These are phyloP conservation scores for Lactifluus subvellereus DNA, from an alignment of 768 basidiomycete species.

Conservation along the genomic window DNA sequence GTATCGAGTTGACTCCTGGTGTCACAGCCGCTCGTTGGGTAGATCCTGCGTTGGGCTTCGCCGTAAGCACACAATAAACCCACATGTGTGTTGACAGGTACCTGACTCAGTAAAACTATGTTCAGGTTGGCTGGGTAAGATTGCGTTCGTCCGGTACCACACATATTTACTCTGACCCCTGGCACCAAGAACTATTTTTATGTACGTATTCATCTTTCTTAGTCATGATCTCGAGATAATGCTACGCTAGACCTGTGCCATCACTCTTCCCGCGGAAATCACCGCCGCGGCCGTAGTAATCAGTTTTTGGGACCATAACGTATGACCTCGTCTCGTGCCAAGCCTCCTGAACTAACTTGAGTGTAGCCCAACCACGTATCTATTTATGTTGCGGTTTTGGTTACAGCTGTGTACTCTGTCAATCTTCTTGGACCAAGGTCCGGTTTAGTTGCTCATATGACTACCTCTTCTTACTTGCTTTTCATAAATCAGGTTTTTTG, in stretches of 20 bases:
- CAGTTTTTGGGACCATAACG: slow-evolving; percentile 22
- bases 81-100: neutral
- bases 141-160: neutral
- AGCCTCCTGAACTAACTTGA: neutral
- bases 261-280: slow-evolving; percentile 22
- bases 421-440: slow-evolving; percentile 19
- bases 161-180: neutral
- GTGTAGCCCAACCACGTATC: slow-evolving; percentile 11
- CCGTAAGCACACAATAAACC: slow-evolving; percentile 22
- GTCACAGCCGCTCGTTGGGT: slow-evolving; percentile 31
- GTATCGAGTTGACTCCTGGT: neutral
- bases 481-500: slow-evolving; percentile 14
- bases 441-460: neutral
- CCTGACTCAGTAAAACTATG: neutral
- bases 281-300: slow-evolving; percentile 22
- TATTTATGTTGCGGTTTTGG: slow-evolving; percentile 20
- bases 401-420: slow-evolving; percentile 11
- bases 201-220: slow-evolving; percentile 1
- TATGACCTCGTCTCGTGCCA: neutral
- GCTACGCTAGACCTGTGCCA: slow-evolving; percentile 18
- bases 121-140: slow-evolving; percentile 25
- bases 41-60: slow-evolving; percentile 32
- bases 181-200: slow-evolving; percentile 22
- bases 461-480: neutral
- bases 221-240: neutral